Conservation (phyloP, 306 rosid genomes). For the Pyrus communis region DNA sequence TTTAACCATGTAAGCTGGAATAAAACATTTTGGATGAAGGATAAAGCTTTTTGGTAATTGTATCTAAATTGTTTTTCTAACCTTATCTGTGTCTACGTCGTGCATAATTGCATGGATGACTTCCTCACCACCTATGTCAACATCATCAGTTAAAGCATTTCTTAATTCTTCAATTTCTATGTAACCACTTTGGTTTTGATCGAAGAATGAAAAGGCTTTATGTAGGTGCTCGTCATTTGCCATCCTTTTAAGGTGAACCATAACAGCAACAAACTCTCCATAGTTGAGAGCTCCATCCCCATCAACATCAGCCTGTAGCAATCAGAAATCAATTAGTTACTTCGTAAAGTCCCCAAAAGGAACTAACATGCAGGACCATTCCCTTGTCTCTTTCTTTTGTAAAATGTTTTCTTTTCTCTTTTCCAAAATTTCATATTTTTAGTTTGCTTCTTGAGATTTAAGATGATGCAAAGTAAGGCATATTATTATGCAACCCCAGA, state of each 20-base stretch:
- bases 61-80: slow-evolving; percentile 14
- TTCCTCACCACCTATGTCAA: slow-evolving; percentile 60
- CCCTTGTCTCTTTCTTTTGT: background rate
- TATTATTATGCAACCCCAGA: background rate
- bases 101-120: slow-evolving; percentile 73
- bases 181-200: slow-evolving; percentile 52
- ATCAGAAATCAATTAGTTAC: background rate
- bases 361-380: background rate
- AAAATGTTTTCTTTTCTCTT: background rate
- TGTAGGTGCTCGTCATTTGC: slow-evolving; percentile 78
- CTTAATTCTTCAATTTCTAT: slow-evolving; percentile 81
- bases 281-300: slow-evolving; percentile 76
- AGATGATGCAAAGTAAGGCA: background rate
- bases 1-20: background rate
- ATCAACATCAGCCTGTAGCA: slow-evolving; percentile 66
- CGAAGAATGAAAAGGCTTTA: slow-evolving; percentile 78
- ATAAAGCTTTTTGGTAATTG: background rate
- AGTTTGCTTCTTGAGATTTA: background rate
- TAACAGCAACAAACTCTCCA: slow-evolving; percentile 76
- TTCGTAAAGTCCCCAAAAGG: background rate
- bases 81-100: slow-evolving; percentile 91
- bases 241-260: slow-evolving; percentile 68
- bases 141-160: slow-evolving; percentile 52
- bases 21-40: background rate
- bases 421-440: background rate